Conservation (phyloP, 768 basidiomycete species). For the Hericium coralloides region DNA sequence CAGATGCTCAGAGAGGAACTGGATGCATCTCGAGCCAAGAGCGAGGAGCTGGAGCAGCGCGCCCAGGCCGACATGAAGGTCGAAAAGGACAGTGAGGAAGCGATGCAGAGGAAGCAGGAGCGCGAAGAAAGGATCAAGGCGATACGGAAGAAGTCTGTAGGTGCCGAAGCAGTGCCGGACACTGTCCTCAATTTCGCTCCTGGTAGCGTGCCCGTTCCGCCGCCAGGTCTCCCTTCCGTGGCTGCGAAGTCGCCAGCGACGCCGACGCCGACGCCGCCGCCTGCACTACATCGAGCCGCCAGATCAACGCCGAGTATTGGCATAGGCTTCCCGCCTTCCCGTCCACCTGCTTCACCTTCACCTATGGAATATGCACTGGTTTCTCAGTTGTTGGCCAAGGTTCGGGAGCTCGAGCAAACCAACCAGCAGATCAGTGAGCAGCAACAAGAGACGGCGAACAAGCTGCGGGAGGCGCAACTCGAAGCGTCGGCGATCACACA, state of each 20-base stretch:
- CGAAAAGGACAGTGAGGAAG: conserved; percentile 22
- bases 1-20: conserved; percentile 61
- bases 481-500: conserved; percentile 64
- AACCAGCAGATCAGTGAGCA: conserved; percentile 59
- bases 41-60: conserved; percentile 64
- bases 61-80: conserved; percentile 30
- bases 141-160: conserved; percentile 32
- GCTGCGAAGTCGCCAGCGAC: not conserved
- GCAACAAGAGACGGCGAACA: conserved; percentile 51
- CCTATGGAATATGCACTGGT: conserved; percentile 39
- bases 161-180: conserved; percentile 17
- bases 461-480: conserved; percentile 59
- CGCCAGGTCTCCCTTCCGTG: not conserved
- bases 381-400: conserved; percentile 64
- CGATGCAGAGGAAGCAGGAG: conserved; percentile 32
- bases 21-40: conserved; percentile 62
- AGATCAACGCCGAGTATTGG: not conserved
- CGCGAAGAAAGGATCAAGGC: conserved; percentile 41
- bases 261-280: conserved; percentile 16
- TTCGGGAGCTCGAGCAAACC: conserved; percentile 67
- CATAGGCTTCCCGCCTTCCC: not conserved
- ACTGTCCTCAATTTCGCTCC: conserved; percentile 56
- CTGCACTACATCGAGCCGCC: conserved; percentile 6
- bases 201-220: conserved; percentile 23
- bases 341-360: not conserved